phyloP scores from a whole-genome alignment of 495 filamentous ascomycete species.

The Penicillium diatomitis region DNA sequence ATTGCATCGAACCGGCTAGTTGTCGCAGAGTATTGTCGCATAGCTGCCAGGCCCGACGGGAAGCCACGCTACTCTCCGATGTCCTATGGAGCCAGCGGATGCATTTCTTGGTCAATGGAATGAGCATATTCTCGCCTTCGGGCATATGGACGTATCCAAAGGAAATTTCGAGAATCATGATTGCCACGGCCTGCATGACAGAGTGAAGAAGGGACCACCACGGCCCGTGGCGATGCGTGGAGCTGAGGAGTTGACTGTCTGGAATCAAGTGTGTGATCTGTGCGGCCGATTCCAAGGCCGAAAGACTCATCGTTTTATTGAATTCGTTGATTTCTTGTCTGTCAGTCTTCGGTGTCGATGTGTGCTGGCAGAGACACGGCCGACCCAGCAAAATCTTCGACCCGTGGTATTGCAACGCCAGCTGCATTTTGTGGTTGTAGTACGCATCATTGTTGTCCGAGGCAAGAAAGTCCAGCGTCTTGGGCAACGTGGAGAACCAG shows the following conservation, averaged over 20 bases:
- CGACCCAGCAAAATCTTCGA: conserved; percentile 49
- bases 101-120: conserved; percentile 41
- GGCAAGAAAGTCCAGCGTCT: conserved; percentile 36
- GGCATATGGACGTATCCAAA: conserved; percentile 44
- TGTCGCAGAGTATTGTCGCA: background rate
- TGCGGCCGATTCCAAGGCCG: conserved; percentile 43
- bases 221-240: conserved; percentile 40
- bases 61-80: conserved; percentile 38
- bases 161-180: conserved; percentile 52
- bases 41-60: conserved; percentile 42
- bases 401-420: conserved; percentile 50
- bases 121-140: conserved; percentile 31
- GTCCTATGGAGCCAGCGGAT: conserved; percentile 44
- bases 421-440: conserved; percentile 23
- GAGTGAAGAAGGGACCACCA: conserved; percentile 59
- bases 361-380: conserved; percentile 51
- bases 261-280: conserved; percentile 43
- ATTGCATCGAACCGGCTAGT: background rate
- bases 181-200: conserved; percentile 48
- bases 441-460: conserved; percentile 14
- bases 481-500: conserved; percentile 43
- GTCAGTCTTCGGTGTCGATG: conserved; percentile 16
- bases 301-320: conserved; percentile 42
- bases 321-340: conserved; percentile 43
- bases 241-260: conserved; percentile 20